phyloP scores from a whole-genome alignment of 2,329 filamentous ascomycete species.

The Aurifilum marmelostoma region DNA sequence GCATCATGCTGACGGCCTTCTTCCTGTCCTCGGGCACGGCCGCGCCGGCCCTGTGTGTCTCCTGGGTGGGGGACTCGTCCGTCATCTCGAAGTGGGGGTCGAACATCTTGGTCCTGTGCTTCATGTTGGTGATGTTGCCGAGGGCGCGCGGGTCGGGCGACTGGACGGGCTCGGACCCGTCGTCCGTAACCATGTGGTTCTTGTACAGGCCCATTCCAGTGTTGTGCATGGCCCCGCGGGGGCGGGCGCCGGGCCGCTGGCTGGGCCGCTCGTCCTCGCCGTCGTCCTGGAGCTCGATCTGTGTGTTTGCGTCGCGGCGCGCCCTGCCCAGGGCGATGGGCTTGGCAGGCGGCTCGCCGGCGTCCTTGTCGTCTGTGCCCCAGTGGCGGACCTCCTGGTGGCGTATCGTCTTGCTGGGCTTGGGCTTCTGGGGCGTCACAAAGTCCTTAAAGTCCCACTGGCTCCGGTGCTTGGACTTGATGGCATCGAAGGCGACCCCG shows the following conservation, averaged over 20 bases:
- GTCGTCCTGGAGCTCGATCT: slow-evolving; percentile 85
- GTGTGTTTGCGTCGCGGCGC: slow-evolving; percentile 77
- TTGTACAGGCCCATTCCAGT: slow-evolving; percentile 74
- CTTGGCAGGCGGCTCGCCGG: slow-evolving; percentile 60
- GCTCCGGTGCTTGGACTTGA: slow-evolving; percentile 67
- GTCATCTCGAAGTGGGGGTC: slow-evolving; percentile 76
- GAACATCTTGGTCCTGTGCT: slow-evolving; percentile 76
- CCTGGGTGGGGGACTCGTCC: slow-evolving; percentile 62
- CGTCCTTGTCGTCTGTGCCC: slow-evolving; percentile 70
- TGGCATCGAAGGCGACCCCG: slow-evolving; percentile 44
- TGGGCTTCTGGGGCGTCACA: slow-evolving; percentile 74
- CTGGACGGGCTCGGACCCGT: slow-evolving; percentile 46
- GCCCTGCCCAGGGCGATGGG: slow-evolving; percentile 60
- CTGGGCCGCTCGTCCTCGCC: slow-evolving; percentile 65
- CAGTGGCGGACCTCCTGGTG: slow-evolving; percentile 77
- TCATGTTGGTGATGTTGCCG: slow-evolving; percentile 71
- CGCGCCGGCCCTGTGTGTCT: slow-evolving; percentile 39
- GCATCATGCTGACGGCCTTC: slow-evolving; percentile 76
- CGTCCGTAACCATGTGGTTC: slow-evolving; percentile 71
- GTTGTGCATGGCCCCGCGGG: slow-evolving; percentile 64
- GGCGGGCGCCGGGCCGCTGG: slow-evolving; percentile 49
- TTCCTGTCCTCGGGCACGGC: slow-evolving; percentile 59
- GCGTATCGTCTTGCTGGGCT: slow-evolving; percentile 61
- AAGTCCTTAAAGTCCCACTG: slow-evolving; percentile 93
- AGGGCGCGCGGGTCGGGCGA: slow-evolving; percentile 51